Evolutionary conservation across 2,329 filamentous ascomycete genomes (phyloP).

Genomic region (Aquanectria penicillioides): DNA sequence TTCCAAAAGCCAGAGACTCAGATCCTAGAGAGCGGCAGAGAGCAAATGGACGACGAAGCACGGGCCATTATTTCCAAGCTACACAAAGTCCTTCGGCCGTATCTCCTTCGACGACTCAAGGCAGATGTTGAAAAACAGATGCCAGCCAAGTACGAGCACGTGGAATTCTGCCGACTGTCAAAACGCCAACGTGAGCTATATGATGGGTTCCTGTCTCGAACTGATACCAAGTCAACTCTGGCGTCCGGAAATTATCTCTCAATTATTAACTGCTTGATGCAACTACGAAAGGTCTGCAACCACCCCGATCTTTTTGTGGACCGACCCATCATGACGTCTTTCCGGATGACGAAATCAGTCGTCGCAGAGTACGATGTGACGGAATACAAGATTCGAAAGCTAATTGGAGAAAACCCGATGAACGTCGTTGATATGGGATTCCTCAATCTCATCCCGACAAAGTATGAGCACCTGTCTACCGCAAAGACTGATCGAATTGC

Average conservation of each 20-base stretch:
- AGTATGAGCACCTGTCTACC: slow-evolving; percentile 72
- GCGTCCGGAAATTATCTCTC: slow-evolving; percentile 95
- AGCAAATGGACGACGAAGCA: slow-evolving; percentile 94
- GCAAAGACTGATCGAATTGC: slow-evolving; percentile 64
- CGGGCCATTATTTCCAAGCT: slow-evolving; percentile 91
- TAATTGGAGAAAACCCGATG: slow-evolving; percentile 72
- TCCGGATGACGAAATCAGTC: slow-evolving; percentile 86
- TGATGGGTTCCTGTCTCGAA: slow-evolving; percentile 92
- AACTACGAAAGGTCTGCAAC: slow-evolving; percentile 96
- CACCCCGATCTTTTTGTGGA: slow-evolving; percentile 98
- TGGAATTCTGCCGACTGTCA: slow-evolving; percentile 93
- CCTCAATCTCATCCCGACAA: slow-evolving; percentile 80
- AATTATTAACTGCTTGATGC: slow-evolving; percentile 98
- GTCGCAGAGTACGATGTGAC: slow-evolving; percentile 78
- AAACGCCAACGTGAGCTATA: slow-evolving; percentile 96
- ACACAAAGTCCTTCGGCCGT: slow-evolving; percentile 92
- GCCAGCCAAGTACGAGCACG: slow-evolving; percentile 97
- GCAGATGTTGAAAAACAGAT: slow-evolving; percentile 99
- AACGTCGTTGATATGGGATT: slow-evolving; percentile 77
- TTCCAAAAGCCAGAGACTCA: slow-evolving; percentile 96
- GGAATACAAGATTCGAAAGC: slow-evolving; percentile 73
- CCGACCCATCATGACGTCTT: slow-evolving; percentile 94
- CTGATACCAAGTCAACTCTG: slow-evolving; percentile 88
- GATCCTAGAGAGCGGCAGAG: slow-evolving; percentile 92
- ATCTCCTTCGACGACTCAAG: slow-evolving; percentile 89